Evolutionary conservation across 495 filamentous ascomycete species (phyloP), one percentile per base, ranked within the genome.

Genomic region (Penicillium malachiteum): DNA sequence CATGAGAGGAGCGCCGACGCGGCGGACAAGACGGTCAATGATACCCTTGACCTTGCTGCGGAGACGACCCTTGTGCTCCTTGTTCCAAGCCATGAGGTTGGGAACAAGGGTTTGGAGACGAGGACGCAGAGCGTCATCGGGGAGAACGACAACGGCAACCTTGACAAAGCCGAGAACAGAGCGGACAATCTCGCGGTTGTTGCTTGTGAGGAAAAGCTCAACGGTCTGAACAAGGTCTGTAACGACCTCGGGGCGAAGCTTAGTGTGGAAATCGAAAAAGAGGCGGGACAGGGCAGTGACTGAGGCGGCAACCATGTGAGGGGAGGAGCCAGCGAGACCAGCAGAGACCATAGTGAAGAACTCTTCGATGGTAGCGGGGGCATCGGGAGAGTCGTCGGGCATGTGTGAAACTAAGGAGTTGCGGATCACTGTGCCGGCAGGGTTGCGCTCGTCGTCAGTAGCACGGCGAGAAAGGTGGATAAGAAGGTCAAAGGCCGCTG

Each of bases 271-370:
- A 58, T 96, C 88, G 71, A 92, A 97, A 32, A 98, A 85, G 21
- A 96, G 83, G 6, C 95, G 83, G 1, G 92, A 92, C 39, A 97
- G 77, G 3, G 95, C 94, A 8, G 91, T 96, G 66, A 98, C 92
- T 9, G 87, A 89, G 5, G 94, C 94, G 7, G 89, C 92, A 55
- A 97, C 87, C 90, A 96, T 96, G 74, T 97, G 94, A 37, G 94
- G 92, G 14, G 91, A 89, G 55, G 80, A 84, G 40, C 91, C 93
- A 1, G 93, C 94, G 32, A 98, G 83, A 69, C 95, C 94, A 17
- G 94, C 95, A 45, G 89, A 92, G 33, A 98, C 87, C 93, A 98
- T 98, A 39, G 92, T 96, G 80, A 97, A 90, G 71, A 95, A 97
- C 68, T 97, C 94, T 61, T 97, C 92, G 30, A 97, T 79, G 12